Evolutionary conservation across 345 rosid species (phyloP).

Genomic region (Triadica sebifera): DNA sequence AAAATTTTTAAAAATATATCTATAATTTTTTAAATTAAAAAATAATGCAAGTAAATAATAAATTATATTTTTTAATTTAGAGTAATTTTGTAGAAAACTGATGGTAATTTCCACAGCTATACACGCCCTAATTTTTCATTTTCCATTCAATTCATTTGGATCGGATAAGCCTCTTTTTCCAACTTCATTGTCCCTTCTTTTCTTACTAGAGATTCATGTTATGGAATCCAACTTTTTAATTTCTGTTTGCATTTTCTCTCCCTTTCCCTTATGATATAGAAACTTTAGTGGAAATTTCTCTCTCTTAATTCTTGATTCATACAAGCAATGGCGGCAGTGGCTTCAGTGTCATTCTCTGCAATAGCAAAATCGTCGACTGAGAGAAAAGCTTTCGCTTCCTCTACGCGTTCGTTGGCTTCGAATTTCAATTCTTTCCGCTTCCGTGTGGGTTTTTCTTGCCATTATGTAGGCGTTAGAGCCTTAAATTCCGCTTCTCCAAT

Average conservation of each 20-base stretch:
- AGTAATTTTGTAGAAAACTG: too few species aligned
- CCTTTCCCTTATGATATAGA: not conserved
- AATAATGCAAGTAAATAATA: too few species aligned
- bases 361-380: slow-evolving; percentile 44
- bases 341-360: slow-evolving; percentile 71
- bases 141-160: not conserved
- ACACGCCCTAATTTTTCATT: not conserved
- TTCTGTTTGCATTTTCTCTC: not conserved
- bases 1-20: too few species aligned
- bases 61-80: too few species aligned
- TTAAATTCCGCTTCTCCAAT: slow-evolving; percentile 45
- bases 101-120: too few species aligned
- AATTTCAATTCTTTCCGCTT: slow-evolving; percentile 40
- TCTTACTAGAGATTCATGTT: not conserved
- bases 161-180: slow-evolving; percentile 38
- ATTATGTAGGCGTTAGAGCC: slow-evolving; percentile 31
- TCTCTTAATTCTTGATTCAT: not conserved
- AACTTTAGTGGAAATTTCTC: not conserved
- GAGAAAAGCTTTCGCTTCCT: slow-evolving; percentile 33
- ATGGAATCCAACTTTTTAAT: slow-evolving; percentile 1
- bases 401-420: slow-evolving; percentile 38
- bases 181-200: slow-evolving; percentile 30
- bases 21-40: too few species aligned
- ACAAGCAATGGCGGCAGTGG: slow-evolving; percentile 54
- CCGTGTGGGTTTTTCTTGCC: slow-evolving; percentile 39